Evolutionary conservation across 2,329 filamentous ascomycete genomes (phyloP).

Genomic region (Neofusicoccum ribis): DNA sequence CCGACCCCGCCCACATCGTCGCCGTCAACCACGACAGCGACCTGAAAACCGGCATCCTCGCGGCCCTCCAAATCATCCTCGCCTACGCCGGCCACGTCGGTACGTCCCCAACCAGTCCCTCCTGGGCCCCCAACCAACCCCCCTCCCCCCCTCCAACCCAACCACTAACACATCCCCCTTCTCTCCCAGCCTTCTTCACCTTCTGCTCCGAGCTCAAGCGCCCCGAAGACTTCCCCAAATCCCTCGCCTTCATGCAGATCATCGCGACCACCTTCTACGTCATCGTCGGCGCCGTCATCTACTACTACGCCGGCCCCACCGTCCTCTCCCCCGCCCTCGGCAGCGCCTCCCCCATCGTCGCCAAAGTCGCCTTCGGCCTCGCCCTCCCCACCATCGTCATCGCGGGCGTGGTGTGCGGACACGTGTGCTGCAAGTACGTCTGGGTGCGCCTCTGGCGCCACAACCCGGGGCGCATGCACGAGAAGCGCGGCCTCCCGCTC

Average conservation of each 20-base stretch:
- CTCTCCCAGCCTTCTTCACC: conserved; percentile 56
- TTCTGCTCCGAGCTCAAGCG: conserved; percentile 65
- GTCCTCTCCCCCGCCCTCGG: conserved; percentile 68
- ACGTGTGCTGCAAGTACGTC: conserved; percentile 66
- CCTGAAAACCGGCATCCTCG: conserved; percentile 30
- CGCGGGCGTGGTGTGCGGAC: conserved; percentile 69
- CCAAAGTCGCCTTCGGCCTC: conserved; percentile 67
- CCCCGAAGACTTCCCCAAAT: conserved; percentile 61
- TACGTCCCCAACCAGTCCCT: no score
- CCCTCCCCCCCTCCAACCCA: no score
- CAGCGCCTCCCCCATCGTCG: conserved; percentile 57
- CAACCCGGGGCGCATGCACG: conserved; percentile 28
- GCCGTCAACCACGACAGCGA: conserved; percentile 26
- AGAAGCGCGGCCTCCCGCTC: conserved; percentile 41
- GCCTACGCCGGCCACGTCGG: conserved; percentile 67
- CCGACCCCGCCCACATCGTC: conserved; percentile 35
- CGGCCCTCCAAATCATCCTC: conserved; percentile 64
- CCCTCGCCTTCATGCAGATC: conserved; percentile 62
- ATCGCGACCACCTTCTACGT: conserved; percentile 64
- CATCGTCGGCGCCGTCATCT: conserved; percentile 66
- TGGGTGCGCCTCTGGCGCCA: conserved; percentile 61
- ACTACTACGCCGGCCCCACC: conserved; percentile 62
- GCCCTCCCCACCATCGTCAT: conserved; percentile 71
- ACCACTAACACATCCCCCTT: no score
- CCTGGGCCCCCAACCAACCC: no score